Base-by-base conservation (phyloP, 805 yeast species). In the Kluyveromyces wickerhamii region DNA sequence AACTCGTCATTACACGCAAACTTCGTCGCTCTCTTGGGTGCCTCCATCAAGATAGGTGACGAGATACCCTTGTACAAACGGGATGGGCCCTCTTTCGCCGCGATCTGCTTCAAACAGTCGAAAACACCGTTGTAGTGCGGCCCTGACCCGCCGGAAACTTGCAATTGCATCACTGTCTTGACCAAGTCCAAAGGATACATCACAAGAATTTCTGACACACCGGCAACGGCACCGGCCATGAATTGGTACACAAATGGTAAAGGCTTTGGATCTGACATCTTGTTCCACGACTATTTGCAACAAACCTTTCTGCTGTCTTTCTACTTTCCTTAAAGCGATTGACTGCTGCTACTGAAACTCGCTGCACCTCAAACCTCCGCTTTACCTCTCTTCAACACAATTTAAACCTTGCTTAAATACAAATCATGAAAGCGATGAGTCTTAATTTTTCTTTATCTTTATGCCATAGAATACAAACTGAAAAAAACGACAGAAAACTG, bases 41-140 rank as follows among this genome's bases (percentile, higher is more conserved):
- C 98, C 62, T 92, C 99, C 98, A 92, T 92, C 52, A 92, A 69
- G 48, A 92, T 85, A 21, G 99, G 99, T 16, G 98, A 95, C 20
- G 83, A 66, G 51, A 92, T 92, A 46, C 99, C 99, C 56, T 88
- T 78, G 65, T 92, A 92, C 39, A 89, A 71, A 43, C 92, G 71
- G 8, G 80, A 63, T 27, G 77, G 70, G 34, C 98, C 98, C 61
- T 92, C 98, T 47, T 74, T 77, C 50, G 73, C 75, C 49, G 92
- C 72, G 48, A 92, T 89, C 62, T 88, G 87, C 43, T 70, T 62
- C 48, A 92, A 61, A 58, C 95, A 85, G 55, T 85, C 92, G 40
- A 87, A 48, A 55, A 94, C 82, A 51, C 96, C 95, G 29, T 66
- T 67, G 65, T 88, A 88, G 42, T 79, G 82, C 15, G 42, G 45